These are phyloP conservation scores for Apostasia shenzhenica DNA, from an alignment of 106 monocot genomes.

Conservation along the genomic window DNA sequence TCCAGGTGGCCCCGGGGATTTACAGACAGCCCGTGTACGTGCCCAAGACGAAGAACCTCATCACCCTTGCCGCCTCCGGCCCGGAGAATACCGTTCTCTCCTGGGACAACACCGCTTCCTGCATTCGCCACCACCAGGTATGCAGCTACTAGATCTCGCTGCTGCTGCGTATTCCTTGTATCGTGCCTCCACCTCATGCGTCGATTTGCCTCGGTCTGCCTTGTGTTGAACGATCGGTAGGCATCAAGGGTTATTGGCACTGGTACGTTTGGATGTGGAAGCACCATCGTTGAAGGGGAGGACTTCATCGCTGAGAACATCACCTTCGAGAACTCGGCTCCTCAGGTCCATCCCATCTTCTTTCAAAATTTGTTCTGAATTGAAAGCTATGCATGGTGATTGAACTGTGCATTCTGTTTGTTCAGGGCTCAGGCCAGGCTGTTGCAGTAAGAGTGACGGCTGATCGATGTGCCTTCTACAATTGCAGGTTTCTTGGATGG, in stretches of 20 bases:
- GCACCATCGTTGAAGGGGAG: slow-evolving; percentile 81
- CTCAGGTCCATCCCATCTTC: slow-evolving; percentile 34
- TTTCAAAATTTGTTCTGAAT: neutral
- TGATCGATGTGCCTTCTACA: slow-evolving; percentile 89
- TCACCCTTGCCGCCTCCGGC: slow-evolving; percentile 51
- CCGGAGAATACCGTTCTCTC: slow-evolving; percentile 74
- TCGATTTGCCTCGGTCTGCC: neutral
- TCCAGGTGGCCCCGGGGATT: slow-evolving; percentile 59
- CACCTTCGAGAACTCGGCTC: slow-evolving; percentile 85
- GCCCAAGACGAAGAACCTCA: slow-evolving; percentile 91
- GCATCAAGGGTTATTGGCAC: slow-evolving; percentile 63
- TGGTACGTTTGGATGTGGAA: slow-evolving; percentile 90
- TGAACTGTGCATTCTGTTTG: neutral
- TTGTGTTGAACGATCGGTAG: neutral
- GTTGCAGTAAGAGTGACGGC: slow-evolving; percentile 88
- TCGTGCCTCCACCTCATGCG: neutral
- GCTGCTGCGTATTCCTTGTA: neutral
- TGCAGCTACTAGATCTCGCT: neutral
- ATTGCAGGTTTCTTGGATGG: slow-evolving; percentile 93
- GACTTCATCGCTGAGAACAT: slow-evolving; percentile 96
- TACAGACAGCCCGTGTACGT: slow-evolving; percentile 80
- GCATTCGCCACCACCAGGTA: slow-evolving; percentile 85
- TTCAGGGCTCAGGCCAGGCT: slow-evolving; percentile 89
- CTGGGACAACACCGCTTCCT: slow-evolving; percentile 84
- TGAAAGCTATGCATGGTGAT: neutral